Base-by-base conservation (phyloP, 2,329 filamentous ascomycete species). In the Colletotrichum tanaceti region DNA sequence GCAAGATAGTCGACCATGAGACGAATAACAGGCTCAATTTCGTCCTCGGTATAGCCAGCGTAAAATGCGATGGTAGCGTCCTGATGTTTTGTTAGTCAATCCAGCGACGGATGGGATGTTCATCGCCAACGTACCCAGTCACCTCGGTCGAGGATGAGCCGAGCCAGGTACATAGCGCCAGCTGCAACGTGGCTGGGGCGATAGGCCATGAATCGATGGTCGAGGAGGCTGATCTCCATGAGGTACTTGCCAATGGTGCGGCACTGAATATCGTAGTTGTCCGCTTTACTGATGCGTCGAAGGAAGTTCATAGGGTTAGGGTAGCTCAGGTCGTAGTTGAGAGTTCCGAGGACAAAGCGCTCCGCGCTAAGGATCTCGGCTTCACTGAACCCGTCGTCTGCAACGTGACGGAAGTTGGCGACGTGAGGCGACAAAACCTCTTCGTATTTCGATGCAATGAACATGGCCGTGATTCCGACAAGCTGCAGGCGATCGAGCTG, bases 241-340 rank as follows among this genome's bases (percentile, higher is more conserved):
- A 99, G 86, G 80, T 98, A 99, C 84, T 99, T 99, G 80, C 93
- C 96, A 69, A 99, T 89, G 54, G 96, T 99, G 75, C 96, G 93
- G 70, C 94, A 97, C 80, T 98, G 93, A 76, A 98, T 97, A 81
- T 99, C 95, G 82, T 99, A 99, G 85, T 97, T 96, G 83, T 99
- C 97, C 76, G 96, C 97, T 86, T 99, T 99, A 71, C 95, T 98
- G 81, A 99, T 97, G 73, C 97, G 93, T 72, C 96, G 93, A 70
- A 99, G 89, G 84, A 99, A 99, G 87, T 99, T 99, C 96, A 99
- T 99, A 24, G 96, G 96, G 82, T 99, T 99, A 65, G 96, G 96
- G 78, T 98, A 99, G 84, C 94, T 98, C 72, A 99, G 89, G 78
- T 99, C 95, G 80, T 98, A 99, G 83, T 98, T 91, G 70, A 99